A percentile compares a stretch with the other conserved stretches of the same genome.
These are phyloP conservation scores for Globisporangium rhizosaccharum DNA, from an alignment of 352 stramenopile species.

Conservation along the genomic window DNA sequence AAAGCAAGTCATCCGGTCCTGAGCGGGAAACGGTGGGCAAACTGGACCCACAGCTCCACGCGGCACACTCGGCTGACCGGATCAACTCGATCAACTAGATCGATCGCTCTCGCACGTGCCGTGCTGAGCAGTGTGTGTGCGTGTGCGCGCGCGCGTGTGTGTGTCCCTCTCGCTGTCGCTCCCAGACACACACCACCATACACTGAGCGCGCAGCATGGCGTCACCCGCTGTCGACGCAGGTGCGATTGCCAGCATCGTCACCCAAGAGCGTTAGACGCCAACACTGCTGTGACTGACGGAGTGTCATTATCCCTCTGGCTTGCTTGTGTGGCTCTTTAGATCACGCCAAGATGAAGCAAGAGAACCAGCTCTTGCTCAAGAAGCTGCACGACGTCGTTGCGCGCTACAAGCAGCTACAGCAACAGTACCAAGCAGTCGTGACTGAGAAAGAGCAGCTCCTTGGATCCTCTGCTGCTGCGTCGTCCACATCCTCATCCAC, in stretches of 20 bases:
- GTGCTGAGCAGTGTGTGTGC: neutral
- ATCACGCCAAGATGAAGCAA: conserved; percentile 36
- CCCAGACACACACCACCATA: neutral
- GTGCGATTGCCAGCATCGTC: neutral
- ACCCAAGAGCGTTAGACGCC: neutral
- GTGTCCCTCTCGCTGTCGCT: neutral
- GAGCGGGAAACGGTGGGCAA: too few species aligned
- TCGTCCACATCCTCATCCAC: neutral
- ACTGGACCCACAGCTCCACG: too few species aligned
- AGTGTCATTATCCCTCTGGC: neutral
- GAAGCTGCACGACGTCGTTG: conserved; percentile 52
- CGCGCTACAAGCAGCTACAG: conserved; percentile 45
- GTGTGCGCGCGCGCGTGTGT: neutral
- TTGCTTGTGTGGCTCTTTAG: conserved; percentile 1
- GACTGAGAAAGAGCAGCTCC: conserved; percentile 18
- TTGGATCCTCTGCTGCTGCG: neutral
- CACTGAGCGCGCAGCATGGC: neutral
- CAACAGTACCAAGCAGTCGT: conserved; percentile 38
- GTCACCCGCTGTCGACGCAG: neutral
- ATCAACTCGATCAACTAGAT: too few species aligned
- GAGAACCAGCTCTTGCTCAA: conserved; percentile 52
- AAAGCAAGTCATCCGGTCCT: too few species aligned
- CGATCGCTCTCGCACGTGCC: too few species aligned
- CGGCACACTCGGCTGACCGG: too few species aligned
- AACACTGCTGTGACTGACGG: neutral